Evolutionary conservation across 106 monocot species (phyloP).

Genomic region (Narthecium ossifragum): DNA sequence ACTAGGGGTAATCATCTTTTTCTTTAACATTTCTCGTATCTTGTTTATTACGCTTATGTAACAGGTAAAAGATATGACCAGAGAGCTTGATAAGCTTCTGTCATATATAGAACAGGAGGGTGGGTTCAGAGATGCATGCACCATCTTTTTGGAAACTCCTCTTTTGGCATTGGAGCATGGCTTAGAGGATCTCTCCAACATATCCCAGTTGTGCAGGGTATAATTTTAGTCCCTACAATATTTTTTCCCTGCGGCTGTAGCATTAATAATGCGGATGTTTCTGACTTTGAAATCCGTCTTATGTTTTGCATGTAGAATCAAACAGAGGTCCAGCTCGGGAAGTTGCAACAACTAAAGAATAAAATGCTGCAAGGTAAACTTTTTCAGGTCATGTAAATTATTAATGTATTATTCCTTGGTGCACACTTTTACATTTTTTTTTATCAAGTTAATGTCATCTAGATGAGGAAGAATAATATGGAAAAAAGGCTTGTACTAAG

Average conservation of each 20-base stretch:
- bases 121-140: conserved; percentile 64
- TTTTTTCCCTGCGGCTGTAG: no score
- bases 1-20: no score
- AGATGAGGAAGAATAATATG: no score
- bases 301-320: conserved; percentile 61
- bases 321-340: conserved; percentile 37
- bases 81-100: conserved; percentile 74
- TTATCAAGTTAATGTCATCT: neutral
- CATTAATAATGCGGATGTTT: no score
- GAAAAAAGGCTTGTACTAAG: no score
- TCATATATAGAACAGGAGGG: conserved; percentile 66
- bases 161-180: conserved; percentile 57
- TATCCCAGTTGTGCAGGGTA: conserved; percentile 51
- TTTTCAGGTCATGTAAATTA: neutral
- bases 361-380: conserved; percentile 71
- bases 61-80: conserved; percentile 68
- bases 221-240: no score
- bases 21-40: neutral
- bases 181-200: conserved; percentile 42
- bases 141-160: conserved; percentile 36
- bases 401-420: neutral
- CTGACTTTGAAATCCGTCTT: no score
- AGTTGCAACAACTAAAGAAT: conserved; percentile 75
- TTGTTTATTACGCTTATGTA: neutral
- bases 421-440: neutral